A percentile compares a stretch with the other conserved stretches of the same genome.
These are phyloP conservation scores for Saposhnikovia divaricata DNA, from an alignment of 129 eudicot genomes.

Conservation along the genomic window DNA sequence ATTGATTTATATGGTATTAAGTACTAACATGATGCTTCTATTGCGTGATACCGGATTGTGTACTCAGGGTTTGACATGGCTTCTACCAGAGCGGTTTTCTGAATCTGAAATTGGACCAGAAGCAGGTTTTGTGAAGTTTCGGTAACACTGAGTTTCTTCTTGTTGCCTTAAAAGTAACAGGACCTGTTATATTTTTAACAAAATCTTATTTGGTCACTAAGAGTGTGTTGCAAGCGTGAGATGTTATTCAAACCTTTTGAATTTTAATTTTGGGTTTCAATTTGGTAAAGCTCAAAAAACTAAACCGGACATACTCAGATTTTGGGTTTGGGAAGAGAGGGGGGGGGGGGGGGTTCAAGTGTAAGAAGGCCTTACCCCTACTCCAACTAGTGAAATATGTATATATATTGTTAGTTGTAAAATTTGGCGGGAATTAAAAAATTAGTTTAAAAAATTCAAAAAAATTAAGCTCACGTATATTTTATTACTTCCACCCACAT, in stretches of 20 bases:
- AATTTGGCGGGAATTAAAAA: not conserved
- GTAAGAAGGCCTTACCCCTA: not conserved
- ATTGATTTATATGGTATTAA: not conserved
- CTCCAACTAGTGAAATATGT: not conserved
- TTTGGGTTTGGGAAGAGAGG: not conserved
- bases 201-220: not conserved
- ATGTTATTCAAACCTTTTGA: not conserved
- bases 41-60: conserved; percentile 5
- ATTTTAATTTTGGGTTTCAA: not conserved
- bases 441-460: not conserved
- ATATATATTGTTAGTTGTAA: not conserved
- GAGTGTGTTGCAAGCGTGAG: not conserved
- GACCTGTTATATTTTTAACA: not conserved
- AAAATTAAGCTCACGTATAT: not conserved
- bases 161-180: conserved; percentile 15
- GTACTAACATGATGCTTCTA: not conserved
- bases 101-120: conserved; percentile 94
- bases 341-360: not conserved
- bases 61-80: conserved; percentile 94
- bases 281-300: not conserved
- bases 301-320: not conserved
- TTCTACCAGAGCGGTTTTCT: conserved; percentile 95
- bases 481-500: not conserved
- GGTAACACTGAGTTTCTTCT: conserved; percentile 75
- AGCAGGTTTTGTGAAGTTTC: conserved; percentile 99